Evolutionary conservation across 345 rosid genomes (phyloP), one percentile per base, ranked within the genome.

Genomic region (Firmiana major): DNA sequence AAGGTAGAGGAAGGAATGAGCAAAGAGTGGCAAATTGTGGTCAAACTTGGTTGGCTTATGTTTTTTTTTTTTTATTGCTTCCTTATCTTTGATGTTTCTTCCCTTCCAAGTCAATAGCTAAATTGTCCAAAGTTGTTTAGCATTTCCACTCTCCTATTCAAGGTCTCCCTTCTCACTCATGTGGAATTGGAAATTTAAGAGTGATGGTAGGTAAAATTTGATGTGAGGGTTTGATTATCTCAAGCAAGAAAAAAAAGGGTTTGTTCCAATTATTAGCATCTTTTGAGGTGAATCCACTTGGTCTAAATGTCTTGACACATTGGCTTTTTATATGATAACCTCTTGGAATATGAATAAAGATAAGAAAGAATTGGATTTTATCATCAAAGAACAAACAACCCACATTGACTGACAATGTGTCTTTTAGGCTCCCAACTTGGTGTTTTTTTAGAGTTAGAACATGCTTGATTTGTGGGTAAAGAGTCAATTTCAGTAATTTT

Each of bases 31-130:
- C 16, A 63, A 69, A 69, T 64, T 42, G 53, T 63, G 38, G 77
- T 82, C 71, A 79, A 79, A 36, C 16, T 22, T 74, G 74, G 79
- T 67, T 6, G 71, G 73, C 75, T 34, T 31, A 31, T 1, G 3
- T 59, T 72, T 40, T 3, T 38, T 51, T 59, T 72, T 40, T 3
- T 38, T 51, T 5, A 58, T 38, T 73, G 42, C 31, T 74, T 48
- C 22, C n/a, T 74, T 74, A 38, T 74, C 69, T 79, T 73, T 74
- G 13, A 19, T 15, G 45, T 74, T 74, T 81, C 68, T 70, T 78
- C 70, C 70, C 34, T 15, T 28, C 43, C 62, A 16, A 76, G 78
- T 77, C 78, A 75, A 78, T 77, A 42, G 45, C 17, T 60, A 16
- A 62, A 60, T n/a, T 12, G 57, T 45, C 53, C 26, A 3, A 65